Conservation (phyloP, 306 rosid genomes). For the Acmispon strigosus region DNA sequence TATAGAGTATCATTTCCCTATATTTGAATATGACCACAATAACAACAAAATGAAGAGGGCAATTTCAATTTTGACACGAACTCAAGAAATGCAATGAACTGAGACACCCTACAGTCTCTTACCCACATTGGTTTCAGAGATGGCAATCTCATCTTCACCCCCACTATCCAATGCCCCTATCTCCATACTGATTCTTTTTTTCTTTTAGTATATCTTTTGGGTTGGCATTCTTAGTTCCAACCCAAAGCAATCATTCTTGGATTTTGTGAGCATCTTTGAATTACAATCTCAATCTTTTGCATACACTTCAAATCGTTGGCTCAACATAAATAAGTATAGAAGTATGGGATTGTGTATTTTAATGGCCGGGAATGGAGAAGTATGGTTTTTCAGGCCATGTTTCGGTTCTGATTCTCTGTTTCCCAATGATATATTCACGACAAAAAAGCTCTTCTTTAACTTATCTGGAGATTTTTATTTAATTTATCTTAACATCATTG, state of each 20-base stretch:
- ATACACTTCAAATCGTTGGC: neutral
- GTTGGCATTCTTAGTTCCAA: conserved; percentile 11
- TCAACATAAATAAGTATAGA: neutral
- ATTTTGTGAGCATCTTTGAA: conserved; percentile 29
- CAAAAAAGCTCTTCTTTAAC: neutral
- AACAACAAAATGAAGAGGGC: neutral
- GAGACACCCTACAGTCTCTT: neutral
- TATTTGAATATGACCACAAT: neutral
- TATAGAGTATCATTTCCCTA: no score
- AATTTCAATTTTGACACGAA: neutral
- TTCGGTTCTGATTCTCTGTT: neutral
- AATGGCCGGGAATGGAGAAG: neutral
- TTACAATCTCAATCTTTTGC: conserved; percentile 1
- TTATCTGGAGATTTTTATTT: neutral
- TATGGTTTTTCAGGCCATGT: neutral
- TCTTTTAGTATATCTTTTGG: neutral
- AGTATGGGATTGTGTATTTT: conserved; percentile 19
- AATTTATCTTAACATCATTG: neutral
- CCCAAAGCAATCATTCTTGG: conserved; percentile 23
- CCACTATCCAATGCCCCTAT: neutral
- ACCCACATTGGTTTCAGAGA: conserved; percentile 3
- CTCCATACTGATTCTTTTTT: conserved; percentile 6
- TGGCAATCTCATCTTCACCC: neutral
- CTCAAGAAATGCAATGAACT: conserved; percentile 19
- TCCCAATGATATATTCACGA: neutral